Base-by-base conservation (phyloP, 345 rosid species). In the Bretschneidera sinensis region DNA sequence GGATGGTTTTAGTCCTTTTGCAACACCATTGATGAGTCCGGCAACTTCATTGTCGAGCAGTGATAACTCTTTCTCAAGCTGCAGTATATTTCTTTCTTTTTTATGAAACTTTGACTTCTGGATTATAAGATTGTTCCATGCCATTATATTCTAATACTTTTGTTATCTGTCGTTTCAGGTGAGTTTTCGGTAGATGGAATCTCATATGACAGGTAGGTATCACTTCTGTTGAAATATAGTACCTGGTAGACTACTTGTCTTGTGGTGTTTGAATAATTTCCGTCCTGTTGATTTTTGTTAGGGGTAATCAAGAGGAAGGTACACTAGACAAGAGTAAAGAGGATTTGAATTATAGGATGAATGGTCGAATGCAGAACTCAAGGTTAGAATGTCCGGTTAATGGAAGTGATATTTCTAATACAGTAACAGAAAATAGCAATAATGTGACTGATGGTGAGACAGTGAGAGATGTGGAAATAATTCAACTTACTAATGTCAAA, bases 181-280 rank as follows among this genome's bases (percentile, higher is more conserved):
- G 97, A 88, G 60, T 62, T 76, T 71, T 86, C 91, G 4, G 92
- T 85, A 65, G 96, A 88, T 69, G 78, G 68, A 45, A 84, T 74
- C 67, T 59, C 85, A 17, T 57, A 64, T 70, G 72, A 75, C 55
- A 57, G 83, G 98, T 87, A 73, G 65, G 82, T 39, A 20, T 17
- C 9, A 21, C 24, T 35, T 48, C 54, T 54, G 48, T 45, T 48
- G 57, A 60, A 48, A 24, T 43, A 0, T 43, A 16, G 13, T 61
- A 47, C n/a, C 54, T 55, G 18, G 6, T 59, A 33, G 55, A 59
- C 23, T 55, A 17, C 24, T 24, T 39, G 4, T 39, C 10, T 2
- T 39, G 45, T 39, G 1, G 1, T 5, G 15, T 14, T 39, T 39
- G 16, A 39, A 31, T 50, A 67, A 28, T 28, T 24, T 19, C 43